Evolutionary conservation across 106 monocot species (phyloP), one percentile per base, ranked within the genome.

Genomic region (Dendrobium chrysotoxum): DNA sequence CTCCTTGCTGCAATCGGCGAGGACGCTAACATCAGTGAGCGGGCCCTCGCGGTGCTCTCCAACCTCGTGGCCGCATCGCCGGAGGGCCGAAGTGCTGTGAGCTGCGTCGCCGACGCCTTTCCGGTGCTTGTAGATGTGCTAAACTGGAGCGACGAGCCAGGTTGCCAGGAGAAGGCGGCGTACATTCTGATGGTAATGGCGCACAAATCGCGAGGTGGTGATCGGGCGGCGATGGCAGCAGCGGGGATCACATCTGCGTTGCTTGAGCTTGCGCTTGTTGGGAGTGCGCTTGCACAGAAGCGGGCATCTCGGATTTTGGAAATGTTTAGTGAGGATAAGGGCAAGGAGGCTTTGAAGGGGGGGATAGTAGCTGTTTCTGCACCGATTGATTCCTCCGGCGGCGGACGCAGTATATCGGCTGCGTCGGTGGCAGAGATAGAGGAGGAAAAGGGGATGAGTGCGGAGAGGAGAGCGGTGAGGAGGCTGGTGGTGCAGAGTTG

Each of bases 161-260:
- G 58, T 0, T 98, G 91, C 78, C 97, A 98, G 78, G 97, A 98
- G 80, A 88, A 92, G 75, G 89, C 98, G 25, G 89, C 81, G 3
- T 93, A 92, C 79, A 28, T 98, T 3, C 84, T 95, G 0, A 91
- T 98, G 94, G 78, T 92, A 40, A 91, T 98, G 80, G 92, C 91
- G 4, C 85, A 89, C 84, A 92, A 83, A 53, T 78, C 80, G 20
- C 4, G 40, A 25, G 64, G 75, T 78, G 45, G 61, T 1, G 86
- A 88, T 30, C 78, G 92, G 35, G 40, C 79, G 5, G 75, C 67
- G n/a, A 99, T 99, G 95, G 21, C 80, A 0, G 92, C 86, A 28
- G 75, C 91, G 1, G 95, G 95, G 38, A 80, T 90, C 12, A 77
- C 84, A 12, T 87, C 91, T 0, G 67, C 91, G 1, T 85, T 95